Base-by-base conservation (phyloP, 2,329 filamentous ascomycete species). In the Gremmenia infestans region DNA sequence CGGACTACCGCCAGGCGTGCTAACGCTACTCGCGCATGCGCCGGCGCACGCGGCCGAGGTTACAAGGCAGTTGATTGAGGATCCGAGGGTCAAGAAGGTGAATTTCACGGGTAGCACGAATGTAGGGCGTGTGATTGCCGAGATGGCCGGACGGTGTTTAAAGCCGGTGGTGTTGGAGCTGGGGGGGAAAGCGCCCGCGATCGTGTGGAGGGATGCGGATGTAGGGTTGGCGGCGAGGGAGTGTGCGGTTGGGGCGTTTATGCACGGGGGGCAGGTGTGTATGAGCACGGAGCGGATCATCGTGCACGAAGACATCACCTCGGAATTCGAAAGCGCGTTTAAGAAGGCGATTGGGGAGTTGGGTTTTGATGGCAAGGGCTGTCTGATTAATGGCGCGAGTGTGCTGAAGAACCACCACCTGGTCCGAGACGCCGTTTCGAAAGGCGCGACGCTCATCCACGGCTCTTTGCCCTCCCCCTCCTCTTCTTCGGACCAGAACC, bases 131-230 rank as follows among this genome's bases (percentile, higher is more conserved):
- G 86, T 91, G 67, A 83, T 96, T 55, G 87, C 83, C 9, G 76
- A 78, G 19, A 78, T 82, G 8, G 88, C 88, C 0, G 91, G 87
- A 28, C 82, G n/a, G 87, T 68, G 87, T 64, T 76, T 94, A 42
- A 96, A 96, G 76, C 90, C 89, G 0, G 80, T 88, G 1, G 75
- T 95, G 1, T 79, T 95, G 65, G 91, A 96, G 71, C 77, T 96
- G 1, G 91, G 91, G 3, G 91, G 91, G 47, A 96, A 96, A 71
- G 87, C 88, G 0, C 83, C 84, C 0, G 85, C 88, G 2, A 86
- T 96, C 58, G 84, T 96, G 0, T 83, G 88, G 70, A 85, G 89
- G 50, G 91, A 96, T 70, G 90, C 91, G 14, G 81, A 96, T 66
- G 69, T 96, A 42, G 79, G 87, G 32, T 77, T 82, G 23, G 89